phyloP scores from a whole-genome alignment of 1,284 basidiomycete species.

The Stygiomarasmius scandens region DNA sequence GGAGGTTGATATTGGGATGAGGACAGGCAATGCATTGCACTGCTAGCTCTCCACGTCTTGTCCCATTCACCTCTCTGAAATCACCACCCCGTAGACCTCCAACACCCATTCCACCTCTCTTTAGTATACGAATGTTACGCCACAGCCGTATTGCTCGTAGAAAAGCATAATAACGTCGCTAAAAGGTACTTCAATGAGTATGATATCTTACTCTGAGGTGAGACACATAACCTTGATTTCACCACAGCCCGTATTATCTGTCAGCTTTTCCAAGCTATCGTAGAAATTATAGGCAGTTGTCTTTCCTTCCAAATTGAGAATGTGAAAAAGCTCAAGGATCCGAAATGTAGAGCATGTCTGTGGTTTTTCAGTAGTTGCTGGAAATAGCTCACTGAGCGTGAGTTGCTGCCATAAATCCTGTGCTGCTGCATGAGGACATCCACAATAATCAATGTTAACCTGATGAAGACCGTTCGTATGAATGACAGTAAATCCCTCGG shows the following conservation, averaged over 20 bases:
- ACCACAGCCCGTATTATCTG: background rate
- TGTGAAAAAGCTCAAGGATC: constrained; percentile 16
- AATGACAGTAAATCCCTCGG: constrained; percentile 10
- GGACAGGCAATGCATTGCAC: constrained; percentile 13
- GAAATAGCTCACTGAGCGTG: background rate
- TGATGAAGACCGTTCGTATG: constrained; percentile 10
- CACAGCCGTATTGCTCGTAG: background rate
- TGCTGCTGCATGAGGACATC: background rate
- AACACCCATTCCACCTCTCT: constrained; percentile 10
- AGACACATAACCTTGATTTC: background rate
- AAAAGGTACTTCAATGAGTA: background rate
- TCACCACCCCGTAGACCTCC: background rate
- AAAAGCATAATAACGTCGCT: constrained; percentile 20
- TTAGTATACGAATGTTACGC: constrained; percentile 9
- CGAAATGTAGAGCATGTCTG: constrained; percentile 11
- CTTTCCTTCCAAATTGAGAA: constrained; percentile 14
- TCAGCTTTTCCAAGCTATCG: constrained; percentile 13
- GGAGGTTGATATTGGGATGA: constrained; percentile 11
- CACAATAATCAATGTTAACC: constrained; percentile 9
- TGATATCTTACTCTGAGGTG: background rate
- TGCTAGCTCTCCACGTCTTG: constrained; percentile 1
- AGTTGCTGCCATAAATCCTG: constrained; percentile 5
- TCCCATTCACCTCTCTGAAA: background rate
- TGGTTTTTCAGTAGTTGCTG: constrained; percentile 6
- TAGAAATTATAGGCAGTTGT: constrained; percentile 17